Conservation (phyloP, 1,139 yeast species). For the Torulaspora pretoriensis region DNA sequence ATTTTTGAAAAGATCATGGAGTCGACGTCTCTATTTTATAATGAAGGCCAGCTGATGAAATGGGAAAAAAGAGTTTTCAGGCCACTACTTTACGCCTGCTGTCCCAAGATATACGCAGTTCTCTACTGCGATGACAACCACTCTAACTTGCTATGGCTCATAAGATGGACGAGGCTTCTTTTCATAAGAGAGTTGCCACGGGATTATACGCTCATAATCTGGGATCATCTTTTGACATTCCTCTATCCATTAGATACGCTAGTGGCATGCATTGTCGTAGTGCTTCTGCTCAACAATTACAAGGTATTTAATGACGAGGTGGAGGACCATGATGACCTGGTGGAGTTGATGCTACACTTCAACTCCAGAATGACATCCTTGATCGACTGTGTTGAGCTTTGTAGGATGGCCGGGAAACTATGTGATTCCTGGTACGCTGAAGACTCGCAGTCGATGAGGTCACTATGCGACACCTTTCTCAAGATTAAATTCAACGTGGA, state of each 20-base stretch:
- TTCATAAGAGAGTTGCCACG: conserved; percentile 58
- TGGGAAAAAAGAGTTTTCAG: conserved; percentile 40
- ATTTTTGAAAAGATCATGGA: conserved; percentile 37
- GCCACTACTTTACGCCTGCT: conserved; percentile 46
- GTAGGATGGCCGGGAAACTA: conserved; percentile 26
- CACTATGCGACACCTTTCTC: conserved; percentile 22
- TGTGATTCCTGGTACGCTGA: conserved; percentile 26
- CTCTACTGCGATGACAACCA: conserved; percentile 44
- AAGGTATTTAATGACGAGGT: conserved; percentile 42
- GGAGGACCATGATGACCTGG: conserved; percentile 57
- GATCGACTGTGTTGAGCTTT: conserved; percentile 25
- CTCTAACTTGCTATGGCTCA: conserved; percentile 61
- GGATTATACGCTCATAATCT: conserved; percentile 43
- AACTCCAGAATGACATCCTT: conserved; percentile 37
- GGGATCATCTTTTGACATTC: conserved; percentile 52
- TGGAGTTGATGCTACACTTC: conserved; percentile 56
- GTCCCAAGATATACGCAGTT: conserved; percentile 36
- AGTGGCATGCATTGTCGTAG: conserved; percentile 49
- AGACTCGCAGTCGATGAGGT: conserved; percentile 21
- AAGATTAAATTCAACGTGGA: conserved; percentile 17
- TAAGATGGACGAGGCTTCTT: conserved; percentile 57
- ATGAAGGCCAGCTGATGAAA: conserved; percentile 33
- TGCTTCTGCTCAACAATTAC: conserved; percentile 50
- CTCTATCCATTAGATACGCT: conserved; percentile 39
- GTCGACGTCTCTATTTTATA: conserved; percentile 32